phyloP scores from a whole-genome alignment of 257 asterid genomes.

The Solanum tarapatanum region DNA sequence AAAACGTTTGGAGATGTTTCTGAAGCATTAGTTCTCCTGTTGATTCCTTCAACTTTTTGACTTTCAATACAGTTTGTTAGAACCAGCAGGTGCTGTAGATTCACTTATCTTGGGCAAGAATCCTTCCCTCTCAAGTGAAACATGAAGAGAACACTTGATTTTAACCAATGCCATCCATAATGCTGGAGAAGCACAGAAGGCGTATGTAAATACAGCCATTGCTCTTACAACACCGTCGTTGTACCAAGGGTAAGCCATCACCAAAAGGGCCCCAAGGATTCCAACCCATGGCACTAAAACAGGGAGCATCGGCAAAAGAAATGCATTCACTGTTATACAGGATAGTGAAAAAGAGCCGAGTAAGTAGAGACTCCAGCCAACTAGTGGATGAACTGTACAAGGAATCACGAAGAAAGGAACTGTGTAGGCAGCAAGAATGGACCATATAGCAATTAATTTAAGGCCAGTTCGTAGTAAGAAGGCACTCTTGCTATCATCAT shows the following conservation, averaged over 20 bases:
- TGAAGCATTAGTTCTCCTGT: background rate
- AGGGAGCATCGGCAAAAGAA: slow-evolving; percentile 42
- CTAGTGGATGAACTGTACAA: slow-evolving; percentile 48
- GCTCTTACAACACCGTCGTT: slow-evolving; percentile 52
- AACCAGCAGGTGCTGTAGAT: slow-evolving; percentile 23
- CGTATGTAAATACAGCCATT: slow-evolving; percentile 41
- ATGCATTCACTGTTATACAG: slow-evolving; percentile 28
- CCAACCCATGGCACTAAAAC: slow-evolving; percentile 45
- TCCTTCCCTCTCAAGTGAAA: slow-evolving; percentile 48
- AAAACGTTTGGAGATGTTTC: background rate
- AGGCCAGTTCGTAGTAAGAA: slow-evolving; percentile 33
- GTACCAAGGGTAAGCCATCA: slow-evolving; percentile 68
- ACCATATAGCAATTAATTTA: slow-evolving; percentile 50
- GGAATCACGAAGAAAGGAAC: slow-evolving; percentile 48
- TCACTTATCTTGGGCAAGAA: slow-evolving; percentile 48
- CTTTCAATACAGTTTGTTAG: slow-evolving; percentile 41
- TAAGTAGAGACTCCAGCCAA: slow-evolving; percentile 64
- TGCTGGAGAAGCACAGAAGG: slow-evolving; percentile 52
- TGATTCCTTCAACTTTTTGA: background rate
- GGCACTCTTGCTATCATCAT: slow-evolving; percentile 36
- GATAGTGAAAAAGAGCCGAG: slow-evolving; percentile 43
- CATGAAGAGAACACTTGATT: slow-evolving; percentile 36
- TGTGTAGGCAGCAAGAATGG: slow-evolving; percentile 44
- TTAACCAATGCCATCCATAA: slow-evolving; percentile 29
- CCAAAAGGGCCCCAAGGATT: slow-evolving; percentile 42